Evolutionary conservation across 2,329 filamentous ascomycete species (phyloP).

Genomic region (Teratosphaeriaceae sp.): DNA sequence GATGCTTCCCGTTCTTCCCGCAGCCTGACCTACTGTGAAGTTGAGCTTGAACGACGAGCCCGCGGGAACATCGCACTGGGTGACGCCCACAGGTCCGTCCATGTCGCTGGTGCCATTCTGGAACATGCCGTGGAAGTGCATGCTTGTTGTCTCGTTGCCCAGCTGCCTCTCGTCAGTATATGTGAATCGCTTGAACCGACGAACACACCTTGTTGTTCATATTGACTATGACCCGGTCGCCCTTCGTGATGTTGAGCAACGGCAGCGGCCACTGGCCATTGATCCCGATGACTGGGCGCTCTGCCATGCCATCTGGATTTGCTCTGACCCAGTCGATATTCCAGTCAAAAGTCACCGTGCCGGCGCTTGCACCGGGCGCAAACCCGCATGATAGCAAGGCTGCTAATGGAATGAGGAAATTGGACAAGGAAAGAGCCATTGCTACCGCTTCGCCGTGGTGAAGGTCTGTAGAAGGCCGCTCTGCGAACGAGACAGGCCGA

Average conservation of each 20-base stretch:
- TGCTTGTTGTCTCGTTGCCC: conserved; percentile 54
- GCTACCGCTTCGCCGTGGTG: conserved; percentile 6
- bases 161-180: conserved; percentile 31
- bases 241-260: conserved; percentile 64
- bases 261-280: conserved; percentile 71
- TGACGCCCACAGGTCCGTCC: conserved; percentile 64
- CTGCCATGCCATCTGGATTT: conserved; percentile 47
- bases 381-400: conserved; percentile 19
- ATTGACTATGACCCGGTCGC: conserved; percentile 64
- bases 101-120: conserved; percentile 69
- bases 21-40: conserved; percentile 47
- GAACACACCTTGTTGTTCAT: conserved; percentile 52
- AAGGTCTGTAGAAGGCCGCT: conserved; percentile 1
- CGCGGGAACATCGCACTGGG: conserved; percentile 60
- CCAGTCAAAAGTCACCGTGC: conserved; percentile 44
- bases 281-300: conserved; percentile 56
- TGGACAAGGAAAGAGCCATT: conserved; percentile 42
- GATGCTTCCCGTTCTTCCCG: not conserved
- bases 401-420: conserved; percentile 33
- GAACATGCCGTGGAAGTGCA: conserved; percentile 75
- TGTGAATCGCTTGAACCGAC: not conserved
- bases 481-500: not conserved
- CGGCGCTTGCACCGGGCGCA: conserved; percentile 9
- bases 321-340: conserved; percentile 50
- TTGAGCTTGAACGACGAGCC: conserved; percentile 58